A percentile compares a stretch with the other conserved stretches of the same genome.
Evolutionary conservation across 805 yeast genomes (phyloP).

Genomic region (Ogataea allantospora): DNA sequence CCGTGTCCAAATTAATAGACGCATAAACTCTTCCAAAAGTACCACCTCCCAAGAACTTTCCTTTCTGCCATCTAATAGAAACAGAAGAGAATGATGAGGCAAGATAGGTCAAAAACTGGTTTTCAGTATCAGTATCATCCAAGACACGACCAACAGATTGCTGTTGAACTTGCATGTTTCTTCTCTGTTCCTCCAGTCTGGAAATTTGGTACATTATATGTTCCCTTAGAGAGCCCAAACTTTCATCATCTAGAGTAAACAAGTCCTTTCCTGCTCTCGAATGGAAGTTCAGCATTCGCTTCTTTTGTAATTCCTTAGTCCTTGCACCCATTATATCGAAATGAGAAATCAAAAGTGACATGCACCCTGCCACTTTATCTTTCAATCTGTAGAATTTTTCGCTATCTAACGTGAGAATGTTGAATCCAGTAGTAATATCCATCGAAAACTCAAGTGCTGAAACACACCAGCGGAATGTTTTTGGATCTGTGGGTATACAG

Average conservation of each 20-base stretch:
- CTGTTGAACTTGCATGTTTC: conserved; percentile 41
- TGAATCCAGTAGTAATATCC: conserved; percentile 89
- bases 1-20: conserved; percentile 89
- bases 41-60: conserved; percentile 90
- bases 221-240: conserved; percentile 57
- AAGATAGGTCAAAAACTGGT: conserved; percentile 78
- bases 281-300: conserved; percentile 52
- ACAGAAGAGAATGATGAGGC: conserved; percentile 89
- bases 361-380: conserved; percentile 87
- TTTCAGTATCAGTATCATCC: conserved; percentile 83
- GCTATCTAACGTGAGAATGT: conserved; percentile 75
- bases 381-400: conserved; percentile 72
- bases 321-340: conserved; percentile 98
- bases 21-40: conserved; percentile 93
- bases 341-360: conserved; percentile 90
- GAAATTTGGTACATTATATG: conserved; percentile 66
- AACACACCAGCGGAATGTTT: conserved; percentile 95
- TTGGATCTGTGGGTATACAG: conserved; percentile 87
- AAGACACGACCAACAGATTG: conserved; percentile 80
- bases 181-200: conserved; percentile 59
- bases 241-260: conserved; percentile 51
- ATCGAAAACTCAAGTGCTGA: conserved; percentile 92
- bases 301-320: conserved; percentile 65
- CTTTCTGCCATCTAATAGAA: conserved; percentile 96
- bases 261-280: conserved; percentile 50